phyloP scores from a whole-genome alignment of 768 basidiomycete genomes.

The Panaeolus papilionaceus region DNA sequence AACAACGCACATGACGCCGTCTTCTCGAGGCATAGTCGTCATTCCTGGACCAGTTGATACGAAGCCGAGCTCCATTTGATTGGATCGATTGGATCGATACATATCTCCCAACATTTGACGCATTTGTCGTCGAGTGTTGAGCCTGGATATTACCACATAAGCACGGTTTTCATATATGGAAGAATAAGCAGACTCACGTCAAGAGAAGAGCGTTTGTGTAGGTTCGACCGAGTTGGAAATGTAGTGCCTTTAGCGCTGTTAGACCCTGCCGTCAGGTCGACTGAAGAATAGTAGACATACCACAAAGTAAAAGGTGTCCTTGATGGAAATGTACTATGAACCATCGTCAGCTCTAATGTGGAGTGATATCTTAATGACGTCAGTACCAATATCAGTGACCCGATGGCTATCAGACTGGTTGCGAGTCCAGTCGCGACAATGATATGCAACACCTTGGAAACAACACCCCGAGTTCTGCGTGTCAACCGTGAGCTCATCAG shows the following conservation, averaged over 20 bases:
- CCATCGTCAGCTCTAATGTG: too few species aligned
- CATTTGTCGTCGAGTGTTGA: background rate
- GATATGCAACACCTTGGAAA: background rate
- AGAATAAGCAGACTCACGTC: background rate
- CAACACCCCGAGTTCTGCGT: background rate
- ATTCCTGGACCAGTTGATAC: background rate
- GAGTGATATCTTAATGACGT: too few species aligned
- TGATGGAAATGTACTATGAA: background rate
- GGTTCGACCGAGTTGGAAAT: background rate
- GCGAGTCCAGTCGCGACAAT: background rate
- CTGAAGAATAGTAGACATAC: background rate
- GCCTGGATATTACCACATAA: background rate
- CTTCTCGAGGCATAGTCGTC: background rate
- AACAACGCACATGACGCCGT: background rate
- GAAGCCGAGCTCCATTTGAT: background rate
- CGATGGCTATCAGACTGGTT: constrained; percentile 1
- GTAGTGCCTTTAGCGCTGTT: background rate
- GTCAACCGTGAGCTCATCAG: background rate
- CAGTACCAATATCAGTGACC: background rate
- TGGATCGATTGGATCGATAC: background rate
- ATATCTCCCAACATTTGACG: constrained; percentile 1
- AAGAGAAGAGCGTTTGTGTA: background rate
- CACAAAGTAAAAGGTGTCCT: constrained; percentile 1
- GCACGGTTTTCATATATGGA: too few species aligned
- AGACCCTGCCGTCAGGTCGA: background rate